phyloP scores from a whole-genome alignment of 768 basidiomycete species.

The Termitomyces sp. region DNA sequence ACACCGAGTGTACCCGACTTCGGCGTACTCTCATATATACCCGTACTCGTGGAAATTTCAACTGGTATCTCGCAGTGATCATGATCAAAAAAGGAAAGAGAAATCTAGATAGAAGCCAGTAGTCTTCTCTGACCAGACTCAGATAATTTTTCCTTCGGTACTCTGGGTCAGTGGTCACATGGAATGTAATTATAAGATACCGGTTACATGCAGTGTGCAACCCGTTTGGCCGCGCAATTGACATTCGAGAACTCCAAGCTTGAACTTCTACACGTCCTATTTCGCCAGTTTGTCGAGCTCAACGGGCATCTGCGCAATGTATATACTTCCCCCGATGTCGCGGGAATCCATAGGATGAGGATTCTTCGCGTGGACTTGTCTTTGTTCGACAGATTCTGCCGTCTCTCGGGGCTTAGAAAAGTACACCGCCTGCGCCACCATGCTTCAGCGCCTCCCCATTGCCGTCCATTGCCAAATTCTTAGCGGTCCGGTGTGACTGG shows the following conservation, averaged over 20 bases:
- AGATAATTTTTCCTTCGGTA: not conserved
- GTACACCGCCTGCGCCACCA: not conserved
- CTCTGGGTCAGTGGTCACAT: constrained; percentile 11
- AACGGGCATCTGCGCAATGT: not conserved
- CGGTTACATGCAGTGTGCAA: too few species aligned
- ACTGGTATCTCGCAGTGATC: not conserved
- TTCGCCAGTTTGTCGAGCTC: not conserved
- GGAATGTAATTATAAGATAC: not conserved
- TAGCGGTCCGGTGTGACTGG: not conserved
- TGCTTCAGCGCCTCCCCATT: not conserved
- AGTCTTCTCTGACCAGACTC: not conserved
- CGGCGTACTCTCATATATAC: not conserved
- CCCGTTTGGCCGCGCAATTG: not conserved
- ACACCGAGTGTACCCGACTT: too few species aligned
- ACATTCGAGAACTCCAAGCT: not conserved
- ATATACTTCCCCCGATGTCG: not conserved
- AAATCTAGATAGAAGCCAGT: too few species aligned
- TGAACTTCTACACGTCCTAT: not conserved
- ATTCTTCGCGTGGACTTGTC: not conserved
- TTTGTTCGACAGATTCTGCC: not conserved
- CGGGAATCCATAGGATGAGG: not conserved
- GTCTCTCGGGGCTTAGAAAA: not conserved
- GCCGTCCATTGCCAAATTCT: not conserved
- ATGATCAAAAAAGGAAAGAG: too few species aligned
- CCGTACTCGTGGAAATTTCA: not conserved